Percentiles rank a stretch among this genome's conserved stretches.
Conservation (phyloP, 495 filamentous ascomycete genomes). For the Penicillium chermesinum region DNA sequence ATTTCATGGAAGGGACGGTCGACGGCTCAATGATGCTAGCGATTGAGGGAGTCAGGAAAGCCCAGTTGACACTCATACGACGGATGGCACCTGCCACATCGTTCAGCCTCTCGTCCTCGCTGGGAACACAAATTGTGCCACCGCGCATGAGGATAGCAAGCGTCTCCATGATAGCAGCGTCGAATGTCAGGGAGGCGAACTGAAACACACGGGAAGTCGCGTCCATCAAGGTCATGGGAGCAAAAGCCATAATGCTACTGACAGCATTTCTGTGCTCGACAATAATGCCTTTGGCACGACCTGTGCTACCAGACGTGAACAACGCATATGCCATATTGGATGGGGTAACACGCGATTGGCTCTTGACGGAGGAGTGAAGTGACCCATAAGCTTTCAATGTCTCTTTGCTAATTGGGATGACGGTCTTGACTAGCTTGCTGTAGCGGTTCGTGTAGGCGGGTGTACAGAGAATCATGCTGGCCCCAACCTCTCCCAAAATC, state of each 20-base stretch:
- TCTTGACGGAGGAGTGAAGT: conserved; percentile 6
- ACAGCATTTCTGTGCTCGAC: conserved; percentile 45
- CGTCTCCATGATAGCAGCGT: conserved; percentile 49
- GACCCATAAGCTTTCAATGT: conserved; percentile 31
- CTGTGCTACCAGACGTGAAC: conserved; percentile 54
- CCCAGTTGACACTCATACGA: conserved; percentile 45
- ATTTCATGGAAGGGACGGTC: conserved; percentile 38
- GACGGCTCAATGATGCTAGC: conserved; percentile 46
- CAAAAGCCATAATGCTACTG: conserved; percentile 44
- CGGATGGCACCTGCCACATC: conserved; percentile 46
- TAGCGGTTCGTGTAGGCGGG: conserved; percentile 28
- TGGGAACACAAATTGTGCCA: conserved; percentile 57
- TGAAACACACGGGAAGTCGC: conserved; percentile 43
- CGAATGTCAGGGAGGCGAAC: conserved; percentile 52
- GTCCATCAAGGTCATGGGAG: conserved; percentile 30
- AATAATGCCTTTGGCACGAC: conserved; percentile 51
- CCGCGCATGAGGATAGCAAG: conserved; percentile 50
- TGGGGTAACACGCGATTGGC: conserved; percentile 7
- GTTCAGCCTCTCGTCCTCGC: conserved; percentile 50
- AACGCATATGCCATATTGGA: conserved; percentile 38
- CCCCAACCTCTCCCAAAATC: conserved; percentile 35
- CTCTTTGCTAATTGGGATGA: conserved; percentile 35
- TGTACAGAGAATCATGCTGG: conserved; percentile 37
- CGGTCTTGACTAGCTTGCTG: conserved; percentile 24
- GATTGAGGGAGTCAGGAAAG: conserved; percentile 51